Conservation (phyloP, 345 rosid genomes). For the Balakata baccata region DNA sequence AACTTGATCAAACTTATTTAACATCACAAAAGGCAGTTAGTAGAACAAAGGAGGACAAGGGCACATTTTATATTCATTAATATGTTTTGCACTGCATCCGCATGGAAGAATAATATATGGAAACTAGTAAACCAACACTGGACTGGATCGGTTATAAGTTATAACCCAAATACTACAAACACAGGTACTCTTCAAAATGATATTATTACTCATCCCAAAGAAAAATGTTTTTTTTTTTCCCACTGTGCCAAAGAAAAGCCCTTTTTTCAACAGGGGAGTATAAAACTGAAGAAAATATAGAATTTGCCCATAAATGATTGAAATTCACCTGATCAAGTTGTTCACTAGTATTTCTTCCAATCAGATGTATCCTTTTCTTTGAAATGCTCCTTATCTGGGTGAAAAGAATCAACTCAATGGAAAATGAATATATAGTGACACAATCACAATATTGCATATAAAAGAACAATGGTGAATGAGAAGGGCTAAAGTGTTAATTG, state of each 20-base stretch:
- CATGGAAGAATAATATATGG: too few relatives aligned
- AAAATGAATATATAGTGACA: background rate
- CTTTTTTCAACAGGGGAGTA: background rate
- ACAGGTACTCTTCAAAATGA: background rate
- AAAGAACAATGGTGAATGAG: too few relatives aligned
- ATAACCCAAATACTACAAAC: too few relatives aligned
- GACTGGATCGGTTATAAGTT: background rate
- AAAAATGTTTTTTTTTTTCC: background rate
- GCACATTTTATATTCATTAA: too few relatives aligned
- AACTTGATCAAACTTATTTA: background rate
- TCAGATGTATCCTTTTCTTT: conserved; percentile 49
- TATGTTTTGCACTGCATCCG: too few relatives aligned
- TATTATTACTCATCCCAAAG: background rate
- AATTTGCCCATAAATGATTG: background rate
- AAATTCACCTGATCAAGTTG: conserved; percentile 45
- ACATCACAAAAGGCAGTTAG: background rate
- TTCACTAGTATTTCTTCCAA: conserved; percentile 60
- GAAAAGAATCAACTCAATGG: background rate
- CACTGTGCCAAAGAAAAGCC: background rate
- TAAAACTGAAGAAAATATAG: background rate
- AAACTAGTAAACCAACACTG: background rate
- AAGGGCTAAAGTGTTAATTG: too few relatives aligned
- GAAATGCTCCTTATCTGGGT: conserved; percentile 44
- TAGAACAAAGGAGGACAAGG: background rate
- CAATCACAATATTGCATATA: background rate